Evolutionary conservation across 768 basidiomycete species (phyloP), one percentile per base, ranked within the genome.

Genomic region (Boletus speciosus): DNA sequence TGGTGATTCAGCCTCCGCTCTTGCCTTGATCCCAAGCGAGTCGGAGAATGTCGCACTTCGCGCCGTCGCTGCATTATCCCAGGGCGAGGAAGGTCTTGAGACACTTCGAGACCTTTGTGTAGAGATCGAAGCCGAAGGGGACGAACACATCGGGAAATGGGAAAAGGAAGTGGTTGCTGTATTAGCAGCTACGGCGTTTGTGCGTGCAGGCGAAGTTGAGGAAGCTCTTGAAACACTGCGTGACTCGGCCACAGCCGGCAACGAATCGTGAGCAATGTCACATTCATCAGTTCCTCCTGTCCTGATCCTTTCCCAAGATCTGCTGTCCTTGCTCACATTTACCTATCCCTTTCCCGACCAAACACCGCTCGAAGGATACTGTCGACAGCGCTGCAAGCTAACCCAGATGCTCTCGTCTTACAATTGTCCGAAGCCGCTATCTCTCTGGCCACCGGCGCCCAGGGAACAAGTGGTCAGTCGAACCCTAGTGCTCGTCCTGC

Each of bases 151-250:
- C 1, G 78, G 73, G n/a, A 80, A 84, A 21, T 78, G 75, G 54
- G 91, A 90, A 59, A 90, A 84, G 66, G 81, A 83, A 19, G 68
- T 84, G 41, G 91, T 95, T 6, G 78, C 84, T 49, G 89, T 91
- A 29, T 72, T 92, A 19, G 90, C 91, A 31, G 93, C 86, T n/a
- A 92, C 87, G 12, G 90, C 92, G 1, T 96, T 96, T 68, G 80
- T 85, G 15, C 75, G 82, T 34, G 90, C 90, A 15, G 88, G 86
- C 2, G 94, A 97, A 72, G 72, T 89, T 11, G 94, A 97, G 70
- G 94, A 98, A 72, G 94, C 93, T 2, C 74, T 97, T 25, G 94
- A 96, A 71, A 94, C 90, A 0, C 77, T 98, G 32, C 85, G 85
- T 8, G 81, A 80, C 40, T 67, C 80, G 6, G 86, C 84, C 45